Percentiles rank a stretch among this genome's conserved stretches.
Evolutionary conservation across 78 protist species (phyloP).

Genomic region (Dictyostelium capitatum): DNA sequence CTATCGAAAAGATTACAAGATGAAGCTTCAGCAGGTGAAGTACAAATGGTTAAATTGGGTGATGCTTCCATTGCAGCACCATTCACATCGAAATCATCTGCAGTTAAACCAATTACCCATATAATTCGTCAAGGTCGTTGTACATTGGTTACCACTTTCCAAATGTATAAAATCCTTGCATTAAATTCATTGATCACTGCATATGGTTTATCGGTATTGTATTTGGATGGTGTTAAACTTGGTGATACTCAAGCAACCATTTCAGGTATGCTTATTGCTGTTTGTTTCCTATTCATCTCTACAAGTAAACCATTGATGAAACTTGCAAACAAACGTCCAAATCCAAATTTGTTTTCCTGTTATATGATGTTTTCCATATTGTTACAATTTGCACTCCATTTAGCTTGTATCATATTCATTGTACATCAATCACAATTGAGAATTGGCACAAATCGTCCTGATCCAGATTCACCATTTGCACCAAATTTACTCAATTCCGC

Average conservation of each 20-base stretch:
- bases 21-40: not conserved
- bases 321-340: conserved; percentile 88
- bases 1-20: conserved; percentile 28
- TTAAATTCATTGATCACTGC: conserved; percentile 97
- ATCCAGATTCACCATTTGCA: conserved; percentile 87
- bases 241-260: conserved; percentile 96
- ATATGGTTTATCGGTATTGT: conserved; percentile 93
- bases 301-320: conserved; percentile 83
- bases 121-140: conserved; percentile 95
- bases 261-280: conserved; percentile 87
- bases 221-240: conserved; percentile 95
- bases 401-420: conserved; percentile 71
- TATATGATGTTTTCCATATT: conserved; percentile 89
- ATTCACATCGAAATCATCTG: conserved; percentile 93
- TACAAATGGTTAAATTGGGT: conserved; percentile 81
- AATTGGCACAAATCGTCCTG: not conserved
- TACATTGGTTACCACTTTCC: conserved; percentile 97
- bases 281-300: conserved; percentile 95
- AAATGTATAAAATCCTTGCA: conserved; percentile 97
- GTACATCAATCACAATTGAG: conserved; percentile 8
- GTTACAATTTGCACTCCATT: conserved; percentile 92
- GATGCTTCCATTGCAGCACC: conserved; percentile 98
- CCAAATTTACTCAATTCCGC: conserved; percentile 91
- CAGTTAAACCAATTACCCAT: conserved; percentile 78
- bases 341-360: conserved; percentile 84